These are phyloP conservation scores for Ceratopteris richardii DNA, from an alignment of 75 land plant species.

Conservation along the genomic window DNA sequence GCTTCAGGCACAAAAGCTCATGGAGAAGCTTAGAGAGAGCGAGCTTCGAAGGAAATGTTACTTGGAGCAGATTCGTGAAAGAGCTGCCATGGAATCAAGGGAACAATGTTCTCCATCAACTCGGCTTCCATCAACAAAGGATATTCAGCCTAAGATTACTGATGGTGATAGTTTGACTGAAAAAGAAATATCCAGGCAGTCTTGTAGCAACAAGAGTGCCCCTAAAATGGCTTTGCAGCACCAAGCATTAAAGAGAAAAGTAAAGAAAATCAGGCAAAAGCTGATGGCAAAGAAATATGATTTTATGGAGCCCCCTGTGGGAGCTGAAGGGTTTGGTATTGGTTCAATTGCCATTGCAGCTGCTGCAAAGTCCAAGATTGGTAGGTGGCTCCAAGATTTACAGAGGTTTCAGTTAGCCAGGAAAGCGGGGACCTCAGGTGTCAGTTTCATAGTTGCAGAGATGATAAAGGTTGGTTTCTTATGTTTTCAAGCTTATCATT, in stretches of 20 bases:
- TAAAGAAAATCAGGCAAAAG: conserved; percentile 70
- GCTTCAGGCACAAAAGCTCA: conserved; percentile 77
- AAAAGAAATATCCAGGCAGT: conserved; percentile 1
- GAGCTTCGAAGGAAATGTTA: conserved; percentile 80
- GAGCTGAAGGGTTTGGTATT: conserved; percentile 48
- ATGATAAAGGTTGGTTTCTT: conserved; percentile 59
- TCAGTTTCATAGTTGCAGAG: conserved; percentile 63
- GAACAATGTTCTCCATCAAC: conserved; percentile 78
- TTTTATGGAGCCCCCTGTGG: conserved; percentile 47
- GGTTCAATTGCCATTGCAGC: conserved; percentile 51
- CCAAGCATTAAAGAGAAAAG: conserved; percentile 60
- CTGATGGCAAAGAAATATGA: conserved; percentile 78
- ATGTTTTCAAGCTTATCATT: too few species aligned
- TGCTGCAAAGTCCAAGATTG: conserved; percentile 70
- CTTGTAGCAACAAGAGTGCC: neutral
- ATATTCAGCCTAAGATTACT: conserved; percentile 33
- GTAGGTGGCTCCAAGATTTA: conserved; percentile 90
- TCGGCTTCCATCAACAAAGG: conserved; percentile 55
- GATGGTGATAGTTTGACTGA: conserved; percentile 31
- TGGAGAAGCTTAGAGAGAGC: conserved; percentile 84
- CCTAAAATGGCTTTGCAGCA: conserved; percentile 15
- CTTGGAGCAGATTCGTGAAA: conserved; percentile 89
- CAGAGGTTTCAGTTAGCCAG: conserved; percentile 66
- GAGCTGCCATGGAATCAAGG: conserved; percentile 79
- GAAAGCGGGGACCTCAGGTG: conserved; percentile 70